Conservation (phyloP, 371 early-diverging fungal species). For the Mortierella sp. region DNA sequence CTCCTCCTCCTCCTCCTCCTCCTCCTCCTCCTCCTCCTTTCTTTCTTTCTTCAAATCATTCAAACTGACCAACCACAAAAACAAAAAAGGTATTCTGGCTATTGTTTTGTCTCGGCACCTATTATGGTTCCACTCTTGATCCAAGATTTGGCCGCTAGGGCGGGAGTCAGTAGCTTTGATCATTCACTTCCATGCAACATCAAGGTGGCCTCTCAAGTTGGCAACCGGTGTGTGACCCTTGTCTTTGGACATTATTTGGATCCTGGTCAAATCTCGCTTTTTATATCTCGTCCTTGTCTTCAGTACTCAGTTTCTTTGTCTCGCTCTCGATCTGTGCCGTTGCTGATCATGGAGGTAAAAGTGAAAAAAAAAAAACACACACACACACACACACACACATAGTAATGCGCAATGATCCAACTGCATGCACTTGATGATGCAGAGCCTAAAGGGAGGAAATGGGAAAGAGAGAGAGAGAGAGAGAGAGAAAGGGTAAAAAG, state of each 20-base stretch:
- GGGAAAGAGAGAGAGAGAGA: no score
- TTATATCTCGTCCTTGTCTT: slow-evolving; percentile 43
- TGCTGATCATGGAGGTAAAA: slow-evolving; percentile 52
- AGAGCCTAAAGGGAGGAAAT: no score
- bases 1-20: neutral
- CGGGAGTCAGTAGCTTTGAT: slow-evolving; percentile 26
- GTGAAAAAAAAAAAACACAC: no score
- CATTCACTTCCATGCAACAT: slow-evolving; percentile 32
- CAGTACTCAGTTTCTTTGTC: slow-evolving; percentile 31
- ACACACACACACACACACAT: no score
- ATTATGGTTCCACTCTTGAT: slow-evolving; percentile 29
- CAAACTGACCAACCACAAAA: neutral
- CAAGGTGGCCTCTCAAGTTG: slow-evolving; percentile 5
- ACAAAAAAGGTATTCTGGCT: slow-evolving; percentile 33
- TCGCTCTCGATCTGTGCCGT: slow-evolving; percentile 42
- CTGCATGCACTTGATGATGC: no score
- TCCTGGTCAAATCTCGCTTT: slow-evolving; percentile 42
- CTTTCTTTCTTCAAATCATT: neutral
- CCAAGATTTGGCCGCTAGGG: slow-evolving; percentile 41
- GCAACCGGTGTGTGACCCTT: slow-evolving; percentile 27
- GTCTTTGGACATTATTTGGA: slow-evolving; percentile 39
- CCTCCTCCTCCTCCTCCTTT: no score
- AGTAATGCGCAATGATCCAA: no score
- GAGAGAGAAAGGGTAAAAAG: no score
- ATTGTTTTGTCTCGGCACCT: slow-evolving; percentile 25